Conservation (phyloP, 108 stramenopile species). For the Heterococcus sp. region DNA sequence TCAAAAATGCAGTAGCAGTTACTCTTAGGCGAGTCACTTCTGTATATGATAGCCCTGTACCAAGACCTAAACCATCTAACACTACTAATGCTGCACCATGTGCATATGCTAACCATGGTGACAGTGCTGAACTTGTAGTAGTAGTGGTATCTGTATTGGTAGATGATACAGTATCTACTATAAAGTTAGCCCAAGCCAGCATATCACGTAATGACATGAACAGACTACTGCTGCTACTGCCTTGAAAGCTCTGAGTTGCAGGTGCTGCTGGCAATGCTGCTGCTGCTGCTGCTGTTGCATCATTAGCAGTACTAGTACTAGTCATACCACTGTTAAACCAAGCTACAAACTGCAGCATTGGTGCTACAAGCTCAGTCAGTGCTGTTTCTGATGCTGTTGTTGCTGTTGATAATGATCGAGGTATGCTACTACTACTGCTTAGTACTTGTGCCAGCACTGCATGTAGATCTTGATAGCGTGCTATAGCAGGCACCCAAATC, state of each 20-base stretch:
- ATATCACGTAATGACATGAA: conserved; percentile 86
- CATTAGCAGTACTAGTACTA: background rate
- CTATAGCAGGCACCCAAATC: conserved; percentile 94
- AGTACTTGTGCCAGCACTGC: conserved; percentile 66
- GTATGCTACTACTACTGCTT: conserved; percentile 24
- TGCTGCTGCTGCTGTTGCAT: conserved; percentile 43
- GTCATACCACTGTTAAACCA: conserved; percentile 68
- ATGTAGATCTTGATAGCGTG: conserved; percentile 68
- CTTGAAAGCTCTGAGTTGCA: too few species aligned
- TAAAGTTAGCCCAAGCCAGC: conserved; percentile 86
- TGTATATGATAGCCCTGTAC: conserved; percentile 60
- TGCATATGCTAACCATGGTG: conserved; percentile 66
- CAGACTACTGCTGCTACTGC: too few species aligned
- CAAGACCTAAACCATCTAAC: conserved; percentile 92
- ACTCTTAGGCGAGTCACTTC: background rate
- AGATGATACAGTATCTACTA: conserved; percentile 50
- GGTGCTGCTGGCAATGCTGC: too few species aligned
- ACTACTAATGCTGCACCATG: conserved; percentile 92
- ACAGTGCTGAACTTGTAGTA: background rate
- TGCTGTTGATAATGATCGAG: conserved; percentile 5
- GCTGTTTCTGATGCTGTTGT: conserved; percentile 14
- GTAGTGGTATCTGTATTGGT: background rate
- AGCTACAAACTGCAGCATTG: conserved; percentile 84
- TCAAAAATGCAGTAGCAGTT: conserved; percentile 2
- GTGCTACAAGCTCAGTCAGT: conserved; percentile 5